Base-by-base conservation (phyloP, 805 yeast species). In the Zygosaccharomyces rouxii region DNA sequence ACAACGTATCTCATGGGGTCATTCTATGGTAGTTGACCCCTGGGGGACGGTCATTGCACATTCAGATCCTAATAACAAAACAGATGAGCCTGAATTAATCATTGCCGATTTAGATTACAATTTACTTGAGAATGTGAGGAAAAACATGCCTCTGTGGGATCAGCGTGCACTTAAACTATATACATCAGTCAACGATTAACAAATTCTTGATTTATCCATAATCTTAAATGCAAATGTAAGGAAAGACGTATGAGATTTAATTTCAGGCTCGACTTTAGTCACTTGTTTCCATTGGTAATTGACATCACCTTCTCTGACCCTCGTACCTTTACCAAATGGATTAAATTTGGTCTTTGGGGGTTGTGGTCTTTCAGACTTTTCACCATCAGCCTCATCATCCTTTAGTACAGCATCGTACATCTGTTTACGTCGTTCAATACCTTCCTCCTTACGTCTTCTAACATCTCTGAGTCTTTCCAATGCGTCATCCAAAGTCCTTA, bases 191-290 rank as follows among this genome's bases (percentile, higher is more conserved):
- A 31, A 26, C 30, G 44, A 13, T 47, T 33, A 23, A 42, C 23
- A 30, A 30, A 33, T 22, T 52, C 62, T 57, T 39, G 55, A 38
- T 33, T 53, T 56, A 37, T 62, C 52, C 7, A 59, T 59, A 52
- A 67, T 66, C 55, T 71, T 76, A 50, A 73, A 75, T 21, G 99
- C 99, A 76, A 94, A 94, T 1, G 97, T 88, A 60, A 94, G 70
- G 63, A 89, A 94, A 0, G 97, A 88, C 0, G 99, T 94, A 59
- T 94, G 99, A 5, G 89, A 84, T 70, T 92, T 92, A 58, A 92
- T 74, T 63, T 94, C 98, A 3, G 82, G 59, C 64, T 92, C 99
- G 7, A 83, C 73, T 64, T 81, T 84, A 14, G 96, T 81, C n/a
- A 90, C 94, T 56, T 87, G 76, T 48, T 74, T 71, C 99, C 99